These are phyloP conservation scores for Ganoderma sinense DNA, from an alignment of 1,284 basidiomycete genomes.

Conservation along the genomic window DNA sequence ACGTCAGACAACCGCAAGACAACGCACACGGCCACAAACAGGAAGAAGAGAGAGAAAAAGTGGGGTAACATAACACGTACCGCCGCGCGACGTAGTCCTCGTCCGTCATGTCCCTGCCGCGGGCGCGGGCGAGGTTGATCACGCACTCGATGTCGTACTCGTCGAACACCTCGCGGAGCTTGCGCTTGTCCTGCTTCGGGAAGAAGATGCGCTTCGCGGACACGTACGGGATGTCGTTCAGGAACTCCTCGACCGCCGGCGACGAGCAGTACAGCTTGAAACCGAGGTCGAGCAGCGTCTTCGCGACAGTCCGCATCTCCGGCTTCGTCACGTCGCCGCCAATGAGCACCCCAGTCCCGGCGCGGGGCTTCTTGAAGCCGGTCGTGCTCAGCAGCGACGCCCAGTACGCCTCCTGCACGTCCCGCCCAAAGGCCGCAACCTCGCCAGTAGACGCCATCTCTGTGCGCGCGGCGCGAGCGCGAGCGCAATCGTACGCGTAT, in stretches of 20 bases:
- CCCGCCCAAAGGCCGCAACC: conserved; percentile 96
- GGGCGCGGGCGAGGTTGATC: conserved; percentile 89
- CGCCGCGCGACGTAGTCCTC: conserved; percentile 97
- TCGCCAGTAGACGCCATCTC: conserved; percentile 99
- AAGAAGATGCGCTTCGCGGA: conserved; percentile 92
- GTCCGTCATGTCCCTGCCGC: conserved; percentile 84
- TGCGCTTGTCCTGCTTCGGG: conserved; percentile 97
- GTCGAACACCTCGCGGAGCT: conserved; percentile 92
- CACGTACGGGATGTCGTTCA: conserved; percentile 86
- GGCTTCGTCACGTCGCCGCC: conserved; percentile 88
- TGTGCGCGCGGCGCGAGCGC: conserved; percentile 36
- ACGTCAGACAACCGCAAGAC: conserved; percentile 12
- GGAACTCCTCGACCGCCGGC: conserved; percentile 79
- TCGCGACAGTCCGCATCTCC: conserved; percentile 84
- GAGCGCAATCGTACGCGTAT: neutral
- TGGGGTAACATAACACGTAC: conserved; percentile 45
- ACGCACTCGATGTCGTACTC: conserved; percentile 97
- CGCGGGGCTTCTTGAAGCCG: conserved; percentile 87
- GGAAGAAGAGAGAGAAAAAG: no score
- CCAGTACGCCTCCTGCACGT: conserved; percentile 98
- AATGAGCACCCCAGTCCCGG: conserved; percentile 86
- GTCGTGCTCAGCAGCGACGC: conserved; percentile 88
- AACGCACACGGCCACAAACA: no score
- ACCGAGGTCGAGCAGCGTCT: conserved; percentile 79
- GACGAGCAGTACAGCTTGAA: conserved; percentile 95